Evolutionary conservation across 2,329 filamentous ascomycete genomes (phyloP), one percentile per base, ranked within the genome.

Genomic region (Cladosporium sp.): DNA sequence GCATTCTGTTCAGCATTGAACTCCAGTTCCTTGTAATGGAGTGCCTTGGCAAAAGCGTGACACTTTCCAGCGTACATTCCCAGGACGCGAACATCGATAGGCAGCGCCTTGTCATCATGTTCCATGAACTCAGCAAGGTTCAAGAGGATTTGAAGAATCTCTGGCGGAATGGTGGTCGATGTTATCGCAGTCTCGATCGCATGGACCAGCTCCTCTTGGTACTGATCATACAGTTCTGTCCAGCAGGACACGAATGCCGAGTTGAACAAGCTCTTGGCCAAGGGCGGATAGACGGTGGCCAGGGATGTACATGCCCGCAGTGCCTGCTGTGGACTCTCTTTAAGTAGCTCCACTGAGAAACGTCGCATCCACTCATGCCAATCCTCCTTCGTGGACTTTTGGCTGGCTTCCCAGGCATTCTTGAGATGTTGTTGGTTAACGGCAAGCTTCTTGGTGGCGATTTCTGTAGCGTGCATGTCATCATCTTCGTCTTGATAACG

Each of bases 111-210:
- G 78, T 99, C 95, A 73, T 99, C 96, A 75, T 99, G 95, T 77
- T 99, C 95, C 95, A 99, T 99, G 78, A 99, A 99, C 77, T 99
- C 95, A 26, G 95, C 95, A 60, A 99, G 85, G 74, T 99, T 99
- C 59, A 99, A 87, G 32, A 99, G 84, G 59, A 97, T 90, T 68
- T 97, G 94, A 10, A 99, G 83, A 70, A 99, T 90, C 78, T 99
- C 96, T 0, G 96, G 95, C 0, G 95, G 94, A 14, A 99, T 96
- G 72, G 97, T 94, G 62, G 94, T 91, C 3, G 94, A 98, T 64
- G 93, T 95, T 71, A 99, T 91, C 0, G 96, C 95, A 68, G 91
- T 92, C 78, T 99, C 95, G 62, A 99, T 96, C 28, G 96, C 96
- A 63, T 91, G 89, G 60, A 99, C 96, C 49, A 99, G 86, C 77